Evolutionary conservation across 192 early-diverging fungal species (phyloP), one percentile per base, ranked within the genome.

Genomic region (Chytriomyces sp.): DNA sequence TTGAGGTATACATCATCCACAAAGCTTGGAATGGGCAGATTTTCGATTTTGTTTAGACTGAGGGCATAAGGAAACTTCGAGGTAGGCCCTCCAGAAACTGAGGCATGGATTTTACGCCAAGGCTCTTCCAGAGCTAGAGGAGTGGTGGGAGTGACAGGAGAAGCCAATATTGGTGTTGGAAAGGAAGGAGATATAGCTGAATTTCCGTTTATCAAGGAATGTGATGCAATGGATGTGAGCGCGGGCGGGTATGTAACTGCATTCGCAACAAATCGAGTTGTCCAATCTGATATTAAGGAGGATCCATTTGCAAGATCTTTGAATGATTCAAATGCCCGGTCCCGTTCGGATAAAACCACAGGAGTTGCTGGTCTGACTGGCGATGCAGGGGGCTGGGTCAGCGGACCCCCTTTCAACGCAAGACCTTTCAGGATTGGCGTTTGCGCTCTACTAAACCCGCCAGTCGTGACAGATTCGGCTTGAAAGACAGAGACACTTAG

Each of bases 41-140:
- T 17, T 28, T 53, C 39, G n/a, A 74, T 57, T 6, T 52, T 30
- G n/a, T 41, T 8, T 6, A 74, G 41, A 37, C 25, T 44, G 17
- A 74, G 63, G 6, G 30, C 25, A 64, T 74, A 74, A 25, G 73
- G 73, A 30, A 74, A 66, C 38, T 64, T 64, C 17, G 52, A 31
- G 17, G 65, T 68, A 14, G 65, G 65, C 12, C 65, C 65, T 3
- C 65, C 65, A 36, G 14, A 22, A 3, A 68, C 25, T 19, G 31
- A 17, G 7, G 65, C 65, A 28, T 68, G 65, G 17, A 68, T n/a
- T 30, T 38, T 6, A 7, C 65, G 65, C 65, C 65, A 68, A 7
- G 65, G 65, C 32, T 68, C 65, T 68, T 68, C 65, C 6, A 68
- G 32, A 5, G 62, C 62, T 14, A 68, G 65, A 22, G 65, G 65